Evolutionary conservation across 2,329 filamentous ascomycete species (phyloP).

Genomic region (Xylaria sp.): DNA sequence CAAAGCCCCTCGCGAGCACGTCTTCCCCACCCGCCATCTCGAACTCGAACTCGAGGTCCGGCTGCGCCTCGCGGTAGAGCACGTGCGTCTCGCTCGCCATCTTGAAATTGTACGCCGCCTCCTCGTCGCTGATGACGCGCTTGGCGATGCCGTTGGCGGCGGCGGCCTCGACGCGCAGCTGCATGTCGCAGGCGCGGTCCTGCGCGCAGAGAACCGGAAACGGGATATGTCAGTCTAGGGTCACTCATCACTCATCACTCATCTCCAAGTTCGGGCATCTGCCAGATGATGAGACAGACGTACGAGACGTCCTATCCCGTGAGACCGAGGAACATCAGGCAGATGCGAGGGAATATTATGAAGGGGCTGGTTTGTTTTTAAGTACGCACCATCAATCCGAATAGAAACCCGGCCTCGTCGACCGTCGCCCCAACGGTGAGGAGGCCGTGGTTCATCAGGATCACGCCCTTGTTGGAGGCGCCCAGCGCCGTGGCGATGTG

Average conservation of each 20-base stretch:
- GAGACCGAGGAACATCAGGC: background rate
- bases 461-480: constrained; percentile 65
- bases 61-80: constrained; percentile 51
- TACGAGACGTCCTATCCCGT: background rate
- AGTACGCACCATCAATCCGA: constrained; percentile 54
- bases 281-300: too few species aligned
- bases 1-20: constrained; percentile 48
- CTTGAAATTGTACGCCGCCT: constrained; percentile 55
- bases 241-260: too few species aligned
- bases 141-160: constrained; percentile 57
- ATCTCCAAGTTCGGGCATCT: too few species aligned
- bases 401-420: constrained; percentile 78
- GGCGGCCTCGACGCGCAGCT: constrained; percentile 75
- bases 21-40: constrained; percentile 49
- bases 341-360: too few species aligned
- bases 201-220: constrained; percentile 49
- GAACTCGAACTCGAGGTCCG: constrained; percentile 50
- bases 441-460: constrained; percentile 73
- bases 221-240: background rate
- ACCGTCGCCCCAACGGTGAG: constrained; percentile 77
- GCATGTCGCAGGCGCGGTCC: constrained; percentile 75
- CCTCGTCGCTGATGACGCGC: constrained; percentile 55
- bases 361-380: background rate
- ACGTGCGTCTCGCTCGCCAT: constrained; percentile 51
- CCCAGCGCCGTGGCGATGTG: constrained; percentile 73